Evolutionary conservation across 371 early-diverging fungal genomes (phyloP), one percentile per base, ranked within the genome.

Genomic region (Apophysomyces sp.): DNA sequence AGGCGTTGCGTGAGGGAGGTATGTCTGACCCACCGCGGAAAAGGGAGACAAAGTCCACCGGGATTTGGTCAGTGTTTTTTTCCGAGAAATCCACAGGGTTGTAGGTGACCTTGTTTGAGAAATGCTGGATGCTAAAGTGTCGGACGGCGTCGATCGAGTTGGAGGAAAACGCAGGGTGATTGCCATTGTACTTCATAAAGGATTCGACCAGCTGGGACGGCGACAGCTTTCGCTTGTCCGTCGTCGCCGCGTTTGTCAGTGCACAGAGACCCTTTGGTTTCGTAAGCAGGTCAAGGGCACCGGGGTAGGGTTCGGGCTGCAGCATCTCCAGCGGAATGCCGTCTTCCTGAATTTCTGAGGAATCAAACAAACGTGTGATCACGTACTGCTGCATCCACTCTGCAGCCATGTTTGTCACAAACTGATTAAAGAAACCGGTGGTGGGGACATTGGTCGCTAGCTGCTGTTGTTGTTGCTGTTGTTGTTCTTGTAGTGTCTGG

Each of bases 11-110:
- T 24, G 91, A 86, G 34, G 90, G 68, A 4, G 74, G 66, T 24
- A 71, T 75, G 28, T 78, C 79, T 27, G 66, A 58, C 36, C 76
- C 75, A 0, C 82, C 92, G n/a, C 88, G 78, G 68, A 95, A 91
- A 30, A 95, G 69, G 21, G 89, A 78, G 7, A 95, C 85, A 74
- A 96, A 94, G 71, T 97, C 96, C 16, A 93, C 84, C 29, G 87
- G 81, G 12, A 82, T 69, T 30, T 80, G 81, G 62, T 90, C 92
- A 34, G 81, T 57, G 73, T 95, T 94, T 63, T 76, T 68, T n/a
- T 84, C 88, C 62, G 89, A 58, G 61, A 97, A 93, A 12, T 86
- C 86, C 40, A 82, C 78, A 30, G 89, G 83, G 31, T 86, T 83
- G 72, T 98, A 98, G 9, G 77, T 80, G 24, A 94, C 91, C 52